These are phyloP conservation scores for Grosmannia huntii DNA, from an alignment of 2,329 filamentous ascomycete genomes.

Conservation along the genomic window DNA sequence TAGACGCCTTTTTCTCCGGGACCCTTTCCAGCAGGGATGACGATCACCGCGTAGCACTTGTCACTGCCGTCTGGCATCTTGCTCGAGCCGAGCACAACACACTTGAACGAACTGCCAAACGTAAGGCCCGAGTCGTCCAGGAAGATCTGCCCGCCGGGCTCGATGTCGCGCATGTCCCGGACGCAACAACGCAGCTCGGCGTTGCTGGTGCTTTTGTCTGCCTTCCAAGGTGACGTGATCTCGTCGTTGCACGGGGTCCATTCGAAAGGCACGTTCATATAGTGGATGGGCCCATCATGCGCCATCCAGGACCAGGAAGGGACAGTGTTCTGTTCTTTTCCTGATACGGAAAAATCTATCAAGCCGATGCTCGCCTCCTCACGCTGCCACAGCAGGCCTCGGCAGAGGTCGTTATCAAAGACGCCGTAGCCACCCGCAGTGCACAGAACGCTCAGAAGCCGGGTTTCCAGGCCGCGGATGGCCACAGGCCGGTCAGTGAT, in stretches of 20 bases:
- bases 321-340: neutral
- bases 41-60: neutral
- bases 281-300: neutral
- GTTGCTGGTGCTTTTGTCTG: neutral
- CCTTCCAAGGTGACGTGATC: neutral
- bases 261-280: neutral
- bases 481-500: slow-evolving; percentile 17
- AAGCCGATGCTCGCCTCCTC: neutral
- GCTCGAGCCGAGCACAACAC: neutral
- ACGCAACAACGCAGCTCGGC: neutral
- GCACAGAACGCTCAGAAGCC: slow-evolving; percentile 13
- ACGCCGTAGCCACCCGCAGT: slow-evolving; percentile 18
- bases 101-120: neutral
- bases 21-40: neutral
- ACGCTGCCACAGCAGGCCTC: slow-evolving; percentile 17
- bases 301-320: neutral
- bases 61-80: neutral
- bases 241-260: neutral
- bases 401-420: slow-evolving; percentile 15
- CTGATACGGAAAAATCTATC: neutral
- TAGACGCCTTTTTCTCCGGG: neutral
- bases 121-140: neutral
- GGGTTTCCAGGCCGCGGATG: slow-evolving; percentile 18
- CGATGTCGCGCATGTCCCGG: neutral
- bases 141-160: neutral